Percentiles rank a stretch among this genome's conserved stretches.
phyloP scores from a whole-genome alignment of 108 stramenopile genomes.

The Cyclotella baltica region DNA sequence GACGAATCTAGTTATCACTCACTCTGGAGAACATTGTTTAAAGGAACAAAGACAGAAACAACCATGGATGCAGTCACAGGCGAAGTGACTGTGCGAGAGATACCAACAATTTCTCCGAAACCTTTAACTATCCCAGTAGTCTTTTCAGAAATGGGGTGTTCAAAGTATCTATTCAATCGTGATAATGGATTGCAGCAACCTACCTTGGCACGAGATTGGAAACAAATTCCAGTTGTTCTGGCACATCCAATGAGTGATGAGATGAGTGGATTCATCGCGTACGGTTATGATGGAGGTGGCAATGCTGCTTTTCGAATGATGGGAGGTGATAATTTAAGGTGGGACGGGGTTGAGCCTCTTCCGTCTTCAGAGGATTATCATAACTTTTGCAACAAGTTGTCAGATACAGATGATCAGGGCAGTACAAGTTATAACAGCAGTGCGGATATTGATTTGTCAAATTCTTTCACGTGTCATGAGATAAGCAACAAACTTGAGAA shows the following conservation, averaged over 20 bases:
- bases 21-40: slow-evolving; percentile 2
- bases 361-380: background rate
- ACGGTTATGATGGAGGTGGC: slow-evolving; percentile 5
- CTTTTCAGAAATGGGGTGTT: slow-evolving; percentile 10
- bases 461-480: background rate
- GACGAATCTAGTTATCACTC: slow-evolving; percentile 6
- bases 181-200: slow-evolving; percentile 10
- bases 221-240: background rate
- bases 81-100: background rate
- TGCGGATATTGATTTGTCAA: background rate
- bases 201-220: slow-evolving; percentile 8
- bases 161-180: slow-evolving; percentile 11
- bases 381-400: background rate
- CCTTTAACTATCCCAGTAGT: background rate
- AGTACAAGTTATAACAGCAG: background rate
- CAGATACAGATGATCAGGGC: background rate
- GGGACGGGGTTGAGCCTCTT: slow-evolving; percentile 2
- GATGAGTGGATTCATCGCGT: slow-evolving; percentile 6
- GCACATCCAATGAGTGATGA: slow-evolving; percentile 4
- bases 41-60: slow-evolving; percentile 6
- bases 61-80: slow-evolving; percentile 3
- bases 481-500: background rate
- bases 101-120: slow-evolving; percentile 9
- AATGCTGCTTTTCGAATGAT: slow-evolving; percentile 7
- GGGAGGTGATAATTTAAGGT: background rate